These are phyloP conservation scores for Dictyostelium firmibasis DNA, from an alignment of 78 protist genomes.

Conservation along the genomic window DNA sequence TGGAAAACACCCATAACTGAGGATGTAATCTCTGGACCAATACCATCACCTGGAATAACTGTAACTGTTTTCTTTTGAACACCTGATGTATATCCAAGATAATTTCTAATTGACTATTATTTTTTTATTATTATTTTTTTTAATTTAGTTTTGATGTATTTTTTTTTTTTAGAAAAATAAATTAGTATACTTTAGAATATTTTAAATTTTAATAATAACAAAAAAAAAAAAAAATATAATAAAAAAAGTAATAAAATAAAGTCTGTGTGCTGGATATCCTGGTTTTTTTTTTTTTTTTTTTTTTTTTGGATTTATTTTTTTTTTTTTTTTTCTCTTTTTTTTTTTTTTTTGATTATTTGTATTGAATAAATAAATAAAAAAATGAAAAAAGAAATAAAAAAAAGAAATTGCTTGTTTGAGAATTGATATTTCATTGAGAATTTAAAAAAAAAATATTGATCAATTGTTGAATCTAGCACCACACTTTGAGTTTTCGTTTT, in stretches of 20 bases:
- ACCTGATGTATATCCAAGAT: conserved; percentile 69
- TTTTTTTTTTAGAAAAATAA: not conserved
- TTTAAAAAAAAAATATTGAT: not conserved
- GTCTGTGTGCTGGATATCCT: not conserved
- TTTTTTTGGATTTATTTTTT: too few relatives aligned
- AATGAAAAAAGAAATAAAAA: too few relatives aligned
- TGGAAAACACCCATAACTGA: conserved; percentile 80
- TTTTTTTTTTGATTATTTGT: not conserved
- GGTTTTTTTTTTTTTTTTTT: not conserved
- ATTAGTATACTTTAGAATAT: not conserved
- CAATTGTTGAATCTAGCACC: not conserved
- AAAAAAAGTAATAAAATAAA: not conserved
- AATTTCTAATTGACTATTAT: conserved; percentile 49
- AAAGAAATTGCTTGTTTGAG: too few relatives aligned
- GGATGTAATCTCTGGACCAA: conserved; percentile 89
- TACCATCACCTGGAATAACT: conserved; percentile 89
- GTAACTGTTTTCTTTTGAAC: conserved; percentile 77
- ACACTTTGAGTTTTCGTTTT: not conserved
- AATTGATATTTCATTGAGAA: not conserved
- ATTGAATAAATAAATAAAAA: not conserved
- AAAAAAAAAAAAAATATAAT: too few relatives aligned
- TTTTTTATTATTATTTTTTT: not conserved
- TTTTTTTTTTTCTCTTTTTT: too few relatives aligned
- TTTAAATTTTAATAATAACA: not conserved
- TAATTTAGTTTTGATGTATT: not conserved